A percentile compares a stretch with the other conserved stretches of the same genome.
phyloP scores from a whole-genome alignment of 2,329 filamentous ascomycete genomes.

The Diaporthe aspalathi region DNA sequence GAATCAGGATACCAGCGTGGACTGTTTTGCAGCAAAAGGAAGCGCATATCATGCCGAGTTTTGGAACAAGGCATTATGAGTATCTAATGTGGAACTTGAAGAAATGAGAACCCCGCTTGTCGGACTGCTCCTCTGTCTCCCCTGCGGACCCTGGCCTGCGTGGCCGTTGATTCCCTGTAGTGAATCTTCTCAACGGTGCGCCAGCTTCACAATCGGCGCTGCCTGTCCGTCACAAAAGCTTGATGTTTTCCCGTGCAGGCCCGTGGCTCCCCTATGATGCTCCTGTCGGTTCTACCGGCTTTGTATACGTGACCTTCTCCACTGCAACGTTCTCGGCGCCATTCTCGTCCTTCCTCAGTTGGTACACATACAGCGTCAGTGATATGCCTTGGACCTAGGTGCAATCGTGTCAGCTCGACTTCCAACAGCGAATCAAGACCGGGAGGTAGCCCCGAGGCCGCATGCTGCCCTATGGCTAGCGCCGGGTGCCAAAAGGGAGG shows the following conservation, averaged over 20 bases:
- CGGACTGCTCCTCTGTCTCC: not conserved
- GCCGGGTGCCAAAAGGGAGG: not conserved
- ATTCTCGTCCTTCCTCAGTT: conserved; percentile 80
- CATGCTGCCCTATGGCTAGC: not conserved
- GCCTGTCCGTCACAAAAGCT: not conserved
- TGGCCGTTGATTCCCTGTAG: not conserved
- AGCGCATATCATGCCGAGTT: conserved; percentile 22
- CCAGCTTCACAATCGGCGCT: not conserved
- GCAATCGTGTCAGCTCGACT: conserved; percentile 3
- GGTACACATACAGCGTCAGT: conserved; percentile 94
- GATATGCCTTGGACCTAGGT: conserved; percentile 94
- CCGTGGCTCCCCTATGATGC: conserved; percentile 54
- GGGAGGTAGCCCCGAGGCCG: conserved; percentile 5
- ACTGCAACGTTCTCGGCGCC: conserved; percentile 84
- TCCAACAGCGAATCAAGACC: not conserved
- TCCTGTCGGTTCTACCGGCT: conserved; percentile 72
- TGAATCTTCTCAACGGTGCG: not conserved
- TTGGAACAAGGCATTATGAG: conserved; percentile 29
- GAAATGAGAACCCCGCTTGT: conserved; percentile 4
- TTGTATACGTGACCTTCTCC: conserved; percentile 88
- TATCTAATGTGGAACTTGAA: conserved; percentile 30
- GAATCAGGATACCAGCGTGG: conserved; percentile 34
- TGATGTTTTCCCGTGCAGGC: not conserved
- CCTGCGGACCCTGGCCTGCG: not conserved
- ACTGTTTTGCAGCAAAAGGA: conserved; percentile 30